Evolutionary conservation across 108 stramenopile species (phyloP), one percentile per base, ranked within the genome.

Genomic region (Cyclotella choctawhatcheeana): DNA sequence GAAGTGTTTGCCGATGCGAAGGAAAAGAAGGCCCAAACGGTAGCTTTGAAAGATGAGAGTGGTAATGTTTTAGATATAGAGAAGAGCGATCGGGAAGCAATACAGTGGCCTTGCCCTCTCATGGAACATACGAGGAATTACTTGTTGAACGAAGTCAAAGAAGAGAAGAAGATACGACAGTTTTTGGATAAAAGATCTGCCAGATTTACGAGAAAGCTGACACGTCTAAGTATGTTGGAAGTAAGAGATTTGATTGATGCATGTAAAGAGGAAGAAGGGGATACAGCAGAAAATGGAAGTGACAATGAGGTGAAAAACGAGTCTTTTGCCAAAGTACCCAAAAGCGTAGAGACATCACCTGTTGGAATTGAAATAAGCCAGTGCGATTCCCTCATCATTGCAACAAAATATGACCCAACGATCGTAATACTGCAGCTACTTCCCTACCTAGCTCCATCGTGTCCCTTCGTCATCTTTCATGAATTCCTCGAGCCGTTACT

Each of bases 401-500:
- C 88, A 14, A 72, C 81, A 22, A 75, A 84, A 29, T 87, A 89
- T 69, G 91, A 93, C 63, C 89, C 93, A 26, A 89, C 82, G 31
- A 76, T 63, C 30, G 84, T 83, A 2, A 69, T 93, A 0, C 54
- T 89, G n/a, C 67, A 69, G 7, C 73, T 96, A n/a, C 67, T 94
- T 8, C 88, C 88, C 0, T 88, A 86, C 72, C 68, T 97, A 18
- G 83, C 83, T 1, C 86, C 93, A 2, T 88, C 88, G 20, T 88
- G 88, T 33, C 96, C 96, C 1, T 97, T 97, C 82, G 92, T 93
- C 16, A 82, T 97, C 3, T 97, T 79, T 71, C 85, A 85, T 32
- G 96, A 97, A 82, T 92, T 82, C 76, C 80, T 97, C 56, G 93
- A 94, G 69, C 93, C 93, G 1, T 67, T 96, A n/a, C 76, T 86